Evolutionary conservation across 1,284 basidiomycete genomes (phyloP).

Genomic region (Melampsora americana): DNA sequence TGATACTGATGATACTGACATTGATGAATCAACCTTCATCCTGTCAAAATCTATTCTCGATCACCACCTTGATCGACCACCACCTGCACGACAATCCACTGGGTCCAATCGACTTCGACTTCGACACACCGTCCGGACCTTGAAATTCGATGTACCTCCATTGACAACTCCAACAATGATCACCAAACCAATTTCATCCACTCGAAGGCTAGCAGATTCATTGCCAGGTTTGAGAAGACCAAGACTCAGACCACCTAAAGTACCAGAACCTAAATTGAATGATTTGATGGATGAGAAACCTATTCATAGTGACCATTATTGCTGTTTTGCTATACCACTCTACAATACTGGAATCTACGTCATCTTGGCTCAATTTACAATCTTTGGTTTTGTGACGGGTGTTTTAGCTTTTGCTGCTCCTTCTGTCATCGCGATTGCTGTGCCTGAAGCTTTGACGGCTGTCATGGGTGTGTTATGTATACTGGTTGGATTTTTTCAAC

Average conservation of each 20-base stretch:
- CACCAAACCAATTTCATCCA: not conserved
- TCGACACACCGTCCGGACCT: not conserved
- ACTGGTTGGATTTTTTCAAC: constrained; percentile 15
- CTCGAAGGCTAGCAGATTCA: too few species aligned
- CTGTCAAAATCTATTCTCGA: not conserved
- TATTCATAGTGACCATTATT: constrained; percentile 37
- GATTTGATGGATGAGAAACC: constrained; percentile 8
- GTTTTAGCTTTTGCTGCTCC: constrained; percentile 33
- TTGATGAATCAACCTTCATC: too few species aligned
- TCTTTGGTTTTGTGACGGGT: constrained; percentile 37
- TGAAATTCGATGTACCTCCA: not conserved
- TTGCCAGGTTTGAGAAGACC: not conserved
- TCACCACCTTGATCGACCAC: not conserved
- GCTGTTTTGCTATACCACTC: constrained; percentile 43
- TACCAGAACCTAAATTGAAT: not conserved
- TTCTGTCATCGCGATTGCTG: constrained; percentile 32
- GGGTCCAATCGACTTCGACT: not conserved
- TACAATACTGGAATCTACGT: constrained; percentile 40
- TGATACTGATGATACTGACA: too few species aligned
- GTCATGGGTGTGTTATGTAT: constrained; percentile 39
- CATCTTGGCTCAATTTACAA: constrained; percentile 39
- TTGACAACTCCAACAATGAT: not conserved
- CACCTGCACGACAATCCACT: not conserved
- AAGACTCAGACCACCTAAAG: not conserved
- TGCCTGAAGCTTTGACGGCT: constrained; percentile 4